These are phyloP conservation scores for Thinopyrum elongatum DNA, from an alignment of 176 grass and related monocot genomes.

Conservation along the genomic window DNA sequence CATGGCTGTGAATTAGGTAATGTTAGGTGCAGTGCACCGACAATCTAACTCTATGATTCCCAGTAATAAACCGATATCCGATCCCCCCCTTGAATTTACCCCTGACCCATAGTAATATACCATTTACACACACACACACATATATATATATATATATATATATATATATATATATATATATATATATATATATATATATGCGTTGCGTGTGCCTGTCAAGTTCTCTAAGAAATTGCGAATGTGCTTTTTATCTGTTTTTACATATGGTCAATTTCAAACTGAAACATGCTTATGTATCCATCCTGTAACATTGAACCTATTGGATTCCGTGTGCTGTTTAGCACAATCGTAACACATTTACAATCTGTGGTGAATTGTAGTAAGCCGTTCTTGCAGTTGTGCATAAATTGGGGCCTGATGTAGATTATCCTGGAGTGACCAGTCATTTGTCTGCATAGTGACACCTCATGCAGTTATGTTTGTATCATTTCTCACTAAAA, in stretches of 20 bases:
- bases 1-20: not conserved
- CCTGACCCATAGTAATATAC: no score
- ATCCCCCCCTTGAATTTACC: not conserved
- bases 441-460: not conserved
- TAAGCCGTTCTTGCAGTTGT: not conserved
- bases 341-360: not conserved
- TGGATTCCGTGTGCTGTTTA: not conserved
- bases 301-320: not conserved
- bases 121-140: not conserved
- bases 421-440: not conserved
- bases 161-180: no score
- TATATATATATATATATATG: no score
- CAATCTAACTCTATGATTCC: not conserved
- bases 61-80: not conserved
- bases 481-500: not conserved
- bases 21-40: not conserved
- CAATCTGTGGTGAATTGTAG: not conserved
- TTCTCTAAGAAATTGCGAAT: slow-evolving; percentile 13
- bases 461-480: not conserved
- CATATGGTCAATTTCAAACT: not conserved
- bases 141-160: no score
- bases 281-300: not conserved
- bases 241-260: not conserved
- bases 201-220: slow-evolving; percentile 22
- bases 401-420: not conserved